Conservation (phyloP, 345 rosid species). For the Sonneratia alba region DNA sequence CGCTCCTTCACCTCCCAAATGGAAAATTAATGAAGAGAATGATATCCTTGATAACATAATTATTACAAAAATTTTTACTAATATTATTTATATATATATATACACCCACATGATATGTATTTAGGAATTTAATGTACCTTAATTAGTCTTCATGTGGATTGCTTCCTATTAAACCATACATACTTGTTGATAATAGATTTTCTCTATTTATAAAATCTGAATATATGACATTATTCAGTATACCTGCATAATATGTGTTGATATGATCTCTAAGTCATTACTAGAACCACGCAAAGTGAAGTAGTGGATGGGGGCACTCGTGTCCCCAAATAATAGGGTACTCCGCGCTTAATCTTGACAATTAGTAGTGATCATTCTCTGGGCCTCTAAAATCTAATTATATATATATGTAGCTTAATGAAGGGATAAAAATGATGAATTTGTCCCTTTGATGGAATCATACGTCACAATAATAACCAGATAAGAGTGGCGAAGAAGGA, state of each 20-base stretch:
- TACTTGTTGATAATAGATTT: background rate
- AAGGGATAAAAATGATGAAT: background rate
- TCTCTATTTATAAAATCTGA: no score
- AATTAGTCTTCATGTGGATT: background rate
- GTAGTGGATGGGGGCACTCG: conserved; percentile 2
- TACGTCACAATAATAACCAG: conserved; percentile 6
- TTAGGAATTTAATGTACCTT: background rate
- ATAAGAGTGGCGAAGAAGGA: background rate
- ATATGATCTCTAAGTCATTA: background rate
- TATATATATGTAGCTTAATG: background rate
- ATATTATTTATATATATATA: background rate
- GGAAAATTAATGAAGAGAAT: background rate
- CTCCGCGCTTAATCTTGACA: background rate
- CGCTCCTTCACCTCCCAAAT: background rate
- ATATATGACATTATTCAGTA: no score
- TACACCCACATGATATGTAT: no score
- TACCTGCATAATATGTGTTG: no score
- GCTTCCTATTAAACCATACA: no score
- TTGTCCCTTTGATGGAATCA: conserved; percentile 3
- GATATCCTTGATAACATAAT: conserved; percentile 4
- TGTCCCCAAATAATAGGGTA: background rate
- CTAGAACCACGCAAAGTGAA: background rate
- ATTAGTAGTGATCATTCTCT: background rate
- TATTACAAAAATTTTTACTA: background rate
- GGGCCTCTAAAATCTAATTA: background rate